phyloP scores from a whole-genome alignment of 768 basidiomycete species.

The Podaxis pistillaris region DNA sequence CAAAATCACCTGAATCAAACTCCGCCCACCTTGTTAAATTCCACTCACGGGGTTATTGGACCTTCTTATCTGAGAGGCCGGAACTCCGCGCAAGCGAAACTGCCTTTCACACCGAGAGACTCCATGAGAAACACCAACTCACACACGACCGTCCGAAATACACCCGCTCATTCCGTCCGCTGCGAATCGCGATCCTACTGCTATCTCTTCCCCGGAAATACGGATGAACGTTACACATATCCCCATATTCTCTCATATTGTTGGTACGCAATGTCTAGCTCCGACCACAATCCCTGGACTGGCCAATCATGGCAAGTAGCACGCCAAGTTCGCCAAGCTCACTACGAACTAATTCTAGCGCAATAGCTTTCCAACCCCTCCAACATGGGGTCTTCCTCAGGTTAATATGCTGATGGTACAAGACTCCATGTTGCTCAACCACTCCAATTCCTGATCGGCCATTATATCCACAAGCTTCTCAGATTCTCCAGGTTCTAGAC shows the following conservation, averaged over 20 bases:
- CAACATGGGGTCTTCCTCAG: not conserved
- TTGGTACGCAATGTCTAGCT: not conserved
- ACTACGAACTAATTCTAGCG: not conserved
- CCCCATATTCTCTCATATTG: not conserved
- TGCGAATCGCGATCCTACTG: no score
- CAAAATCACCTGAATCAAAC: not conserved
- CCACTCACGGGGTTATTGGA: not conserved
- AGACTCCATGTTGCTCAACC: not conserved
- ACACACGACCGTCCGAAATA: no score
- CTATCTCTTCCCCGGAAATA: no score
- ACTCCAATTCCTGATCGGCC: not conserved
- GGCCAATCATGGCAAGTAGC: not conserved
- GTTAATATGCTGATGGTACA: not conserved
- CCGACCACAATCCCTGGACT: not conserved
- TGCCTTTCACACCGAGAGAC: no score
- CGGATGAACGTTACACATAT: not conserved
- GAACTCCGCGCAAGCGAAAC: no score
- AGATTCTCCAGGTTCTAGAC: not conserved
- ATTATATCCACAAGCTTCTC: not conserved
- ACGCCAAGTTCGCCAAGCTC: not conserved
- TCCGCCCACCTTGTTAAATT: not conserved
- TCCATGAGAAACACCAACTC: no score
- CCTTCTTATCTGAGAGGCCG: no score
- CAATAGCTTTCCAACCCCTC: not conserved
- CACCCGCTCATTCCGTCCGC: no score